Evolutionary conservation across 2,329 filamentous ascomycete genomes (phyloP).

Genomic region (Ploettnerulaceae sp.): DNA sequence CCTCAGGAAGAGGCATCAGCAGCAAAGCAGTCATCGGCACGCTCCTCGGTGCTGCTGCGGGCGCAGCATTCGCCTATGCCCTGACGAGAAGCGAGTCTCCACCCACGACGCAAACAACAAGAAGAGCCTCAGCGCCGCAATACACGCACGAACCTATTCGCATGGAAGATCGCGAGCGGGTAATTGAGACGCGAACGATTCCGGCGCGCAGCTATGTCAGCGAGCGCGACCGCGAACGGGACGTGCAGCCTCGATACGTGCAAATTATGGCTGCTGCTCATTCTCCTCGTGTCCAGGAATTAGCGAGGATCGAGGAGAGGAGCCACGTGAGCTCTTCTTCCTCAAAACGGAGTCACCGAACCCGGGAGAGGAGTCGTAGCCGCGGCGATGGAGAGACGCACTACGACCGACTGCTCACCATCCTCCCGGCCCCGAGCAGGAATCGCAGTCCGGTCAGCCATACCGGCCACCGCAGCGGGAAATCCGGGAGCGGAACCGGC

Average conservation of each 20-base stretch:
- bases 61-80: conserved; percentile 70
- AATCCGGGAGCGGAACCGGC: neutral
- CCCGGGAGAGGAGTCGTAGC: conserved; percentile 7
- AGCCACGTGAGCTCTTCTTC: conserved; percentile 10
- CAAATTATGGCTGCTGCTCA: conserved; percentile 5
- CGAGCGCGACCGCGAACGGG: conserved; percentile 9
- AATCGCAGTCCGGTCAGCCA: conserved; percentile 1
- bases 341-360: too few relatives aligned
- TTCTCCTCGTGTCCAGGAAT: neutral
- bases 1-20: conserved; percentile 38
- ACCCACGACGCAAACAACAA: conserved; percentile 4
- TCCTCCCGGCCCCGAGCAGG: conserved; percentile 1
- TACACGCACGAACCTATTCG: conserved; percentile 12
- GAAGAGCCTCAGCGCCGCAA: conserved; percentile 7
- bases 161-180: conserved; percentile 12
- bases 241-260: conserved; percentile 16
- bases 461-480: neutral
- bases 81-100: conserved; percentile 56
- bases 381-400: too few relatives aligned
- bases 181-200: conserved; percentile 12
- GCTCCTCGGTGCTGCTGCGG: conserved; percentile 73
- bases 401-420: conserved; percentile 2
- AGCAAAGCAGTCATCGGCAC: conserved; percentile 67
- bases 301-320: conserved; percentile 18
- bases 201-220: conserved; percentile 15